phyloP scores from a whole-genome alignment of 2,329 filamentous ascomycete species.

The Phaeosphaeriaceae sp. region DNA sequence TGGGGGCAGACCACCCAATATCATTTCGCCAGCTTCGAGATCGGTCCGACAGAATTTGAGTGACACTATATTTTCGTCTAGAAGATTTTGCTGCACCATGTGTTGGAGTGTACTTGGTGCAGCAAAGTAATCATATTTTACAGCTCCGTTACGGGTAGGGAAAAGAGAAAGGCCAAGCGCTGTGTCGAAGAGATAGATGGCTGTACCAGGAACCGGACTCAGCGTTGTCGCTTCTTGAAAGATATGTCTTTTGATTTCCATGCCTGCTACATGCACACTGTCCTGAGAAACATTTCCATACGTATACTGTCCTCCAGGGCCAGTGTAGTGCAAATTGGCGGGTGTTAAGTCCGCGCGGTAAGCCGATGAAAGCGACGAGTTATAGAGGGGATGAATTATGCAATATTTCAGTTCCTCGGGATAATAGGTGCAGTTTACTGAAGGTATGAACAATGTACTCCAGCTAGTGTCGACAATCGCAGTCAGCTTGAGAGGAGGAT shows the following conservation, averaged over 20 bases:
- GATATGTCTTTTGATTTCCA: constrained; percentile 10
- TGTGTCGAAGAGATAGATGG: constrained; percentile 11
- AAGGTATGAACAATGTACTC: constrained; percentile 17
- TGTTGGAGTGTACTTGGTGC: constrained; percentile 11
- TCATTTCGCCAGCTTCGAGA: constrained; percentile 12
- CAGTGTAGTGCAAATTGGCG: constrained; percentile 3
- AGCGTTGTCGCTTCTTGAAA: constrained; percentile 10
- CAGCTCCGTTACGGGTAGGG: background rate
- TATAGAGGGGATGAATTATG: constrained; percentile 7
- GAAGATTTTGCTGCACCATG: constrained; percentile 9
- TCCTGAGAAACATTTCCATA: constrained; percentile 11
- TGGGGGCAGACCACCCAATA: constrained; percentile 10
- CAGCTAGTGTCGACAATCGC: constrained; percentile 15
- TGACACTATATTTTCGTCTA: constrained; percentile 10
- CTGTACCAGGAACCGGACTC: constrained; percentile 2
- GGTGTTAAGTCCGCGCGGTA: constrained; percentile 5
- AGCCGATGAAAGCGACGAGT: constrained; percentile 9
- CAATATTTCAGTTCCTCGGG: constrained; percentile 1
- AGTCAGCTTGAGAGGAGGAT: constrained; percentile 6
- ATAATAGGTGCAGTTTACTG: constrained; percentile 11
- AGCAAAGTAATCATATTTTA: background rate
- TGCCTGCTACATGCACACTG: constrained; percentile 7
- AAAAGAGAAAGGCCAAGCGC: constrained; percentile 12
- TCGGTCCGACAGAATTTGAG: constrained; percentile 5
- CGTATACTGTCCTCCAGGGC: constrained; percentile 9